Conservation (phyloP, 2,329 filamentous ascomycete genomes). For the Pyricularia pennisetigena region DNA sequence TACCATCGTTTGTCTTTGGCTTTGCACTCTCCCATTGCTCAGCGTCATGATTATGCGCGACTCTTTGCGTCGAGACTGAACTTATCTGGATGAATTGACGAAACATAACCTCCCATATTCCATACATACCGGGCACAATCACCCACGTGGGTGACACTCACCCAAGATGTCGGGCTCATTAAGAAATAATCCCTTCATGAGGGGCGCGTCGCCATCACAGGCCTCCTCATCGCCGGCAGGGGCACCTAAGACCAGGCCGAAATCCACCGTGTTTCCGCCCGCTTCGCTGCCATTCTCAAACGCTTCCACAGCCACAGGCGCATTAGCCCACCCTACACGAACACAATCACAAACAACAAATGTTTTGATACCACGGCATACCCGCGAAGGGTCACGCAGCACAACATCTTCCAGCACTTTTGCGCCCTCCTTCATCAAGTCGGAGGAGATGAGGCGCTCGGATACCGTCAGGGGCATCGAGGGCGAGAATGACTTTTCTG, state of each 20-base stretch:
- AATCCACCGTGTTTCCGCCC: slow-evolving; percentile 59
- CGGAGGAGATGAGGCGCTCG: slow-evolving; percentile 58
- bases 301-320: slow-evolving; percentile 19
- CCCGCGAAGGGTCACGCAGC: slow-evolving; percentile 50
- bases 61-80: not conserved
- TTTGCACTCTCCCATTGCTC: not conserved
- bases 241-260: slow-evolving; percentile 48
- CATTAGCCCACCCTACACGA: slow-evolving; percentile 36
- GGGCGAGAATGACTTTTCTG: slow-evolving; percentile 97
- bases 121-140: not conserved
- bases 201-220: slow-evolving; percentile 59
- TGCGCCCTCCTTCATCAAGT: slow-evolving; percentile 91
- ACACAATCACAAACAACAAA: slow-evolving; percentile 51
- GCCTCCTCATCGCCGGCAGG: slow-evolving; percentile 28
- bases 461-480: slow-evolving; percentile 66
- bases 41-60: not conserved
- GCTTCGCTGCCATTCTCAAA: slow-evolving; percentile 29
- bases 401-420: slow-evolving; percentile 68
- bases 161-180: slow-evolving; percentile 22
- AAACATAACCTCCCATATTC: not conserved
- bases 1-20: not conserved
- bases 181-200: slow-evolving; percentile 71
- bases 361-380: slow-evolving; percentile 23
- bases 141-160: not conserved
- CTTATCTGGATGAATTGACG: not conserved